Conservation (phyloP, 495 filamentous ascomycete species). For the Aspergillus cristatus region DNA sequence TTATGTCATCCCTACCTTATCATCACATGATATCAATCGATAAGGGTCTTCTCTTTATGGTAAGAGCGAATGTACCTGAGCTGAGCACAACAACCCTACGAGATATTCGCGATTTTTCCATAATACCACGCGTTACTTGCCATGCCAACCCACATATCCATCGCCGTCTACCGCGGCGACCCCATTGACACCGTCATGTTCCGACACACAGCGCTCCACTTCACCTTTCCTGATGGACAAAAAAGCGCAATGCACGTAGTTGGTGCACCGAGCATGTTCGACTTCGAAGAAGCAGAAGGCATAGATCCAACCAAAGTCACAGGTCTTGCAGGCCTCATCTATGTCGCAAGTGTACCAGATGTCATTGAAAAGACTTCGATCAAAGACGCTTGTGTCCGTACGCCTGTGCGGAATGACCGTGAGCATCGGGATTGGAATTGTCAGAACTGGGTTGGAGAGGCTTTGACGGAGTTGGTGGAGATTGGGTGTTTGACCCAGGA, state of each 20-base stretch:
- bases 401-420: slow-evolving; percentile 1
- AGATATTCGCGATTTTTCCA: too few species aligned
- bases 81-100: too few species aligned
- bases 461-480: slow-evolving; percentile 8
- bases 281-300: neutral
- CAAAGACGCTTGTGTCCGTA: slow-evolving; percentile 3
- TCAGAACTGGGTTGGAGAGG: slow-evolving; percentile 22
- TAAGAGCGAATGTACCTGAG: too few species aligned
- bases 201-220: slow-evolving; percentile 15
- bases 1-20: too few species aligned
- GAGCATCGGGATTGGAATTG: slow-evolving; percentile 16
- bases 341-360: slow-evolving; percentile 3
- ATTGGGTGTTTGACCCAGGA: slow-evolving; percentile 9
- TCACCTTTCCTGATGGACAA: slow-evolving; percentile 3
- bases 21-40: too few species aligned
- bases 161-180: slow-evolving; percentile 15
- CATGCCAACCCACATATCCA: slow-evolving; percentile 12
- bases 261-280: neutral
- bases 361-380: slow-evolving; percentile 1
- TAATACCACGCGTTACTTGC: too few species aligned
- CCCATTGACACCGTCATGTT: slow-evolving; percentile 18
- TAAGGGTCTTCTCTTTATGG: too few species aligned
- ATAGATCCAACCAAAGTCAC: neutral
- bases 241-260: neutral
- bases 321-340: slow-evolving; percentile 9